Base-by-base conservation (phyloP, 2,329 filamentous ascomycete genomes). In the Bipolaris sorokiniana region DNA sequence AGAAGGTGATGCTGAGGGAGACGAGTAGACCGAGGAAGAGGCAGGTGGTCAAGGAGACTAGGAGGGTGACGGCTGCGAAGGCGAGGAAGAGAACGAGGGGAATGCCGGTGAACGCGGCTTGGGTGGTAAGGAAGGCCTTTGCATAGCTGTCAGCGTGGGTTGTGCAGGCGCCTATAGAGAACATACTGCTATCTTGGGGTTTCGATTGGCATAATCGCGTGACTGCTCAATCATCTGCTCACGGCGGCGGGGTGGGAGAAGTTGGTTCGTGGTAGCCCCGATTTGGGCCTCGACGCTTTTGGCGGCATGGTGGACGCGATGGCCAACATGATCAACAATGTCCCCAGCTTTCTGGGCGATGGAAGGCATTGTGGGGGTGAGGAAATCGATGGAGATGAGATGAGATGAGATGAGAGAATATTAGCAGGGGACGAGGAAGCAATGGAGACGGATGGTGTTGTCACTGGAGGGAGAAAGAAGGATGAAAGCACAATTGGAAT, bases 171-270 rank as follows among this genome's bases (percentile, higher is more conserved):
- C 7, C 13, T 0, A 3, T 11, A 16, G 33, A 37, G 18, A 28
- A 42, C 87, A 20, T 80, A 91, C 90, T 53, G 89, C 87, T 41
- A 92, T 78, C 60, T 91, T 79, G 2, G 91, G 91, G 54, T 89
- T 88, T 47, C 83, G 79, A 5, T 82, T 76, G 15, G 88, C 86
- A 68, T 90, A 89, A 5, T 78, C 71, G 34, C 81, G 78, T 26
- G 84, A 75, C 42, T 78, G 80, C 15, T 83, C 78, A 64, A 87
- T 82, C 40, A 85, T 80, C 54, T 81, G 80, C 61, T 86, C 81
- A 48, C 89, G 83, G 57, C 84, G 83, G 34, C 85, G 78, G 0
- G 88, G 87, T 42, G 86, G 83, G 41, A 91, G 80, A 52, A 86
- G 66, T 36, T 74, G 73, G 66, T 88, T 80, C 31, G 87, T 64